phyloP scores from a whole-genome alignment of 805 yeast species.

The Cyberlindnera suaveolens region DNA sequence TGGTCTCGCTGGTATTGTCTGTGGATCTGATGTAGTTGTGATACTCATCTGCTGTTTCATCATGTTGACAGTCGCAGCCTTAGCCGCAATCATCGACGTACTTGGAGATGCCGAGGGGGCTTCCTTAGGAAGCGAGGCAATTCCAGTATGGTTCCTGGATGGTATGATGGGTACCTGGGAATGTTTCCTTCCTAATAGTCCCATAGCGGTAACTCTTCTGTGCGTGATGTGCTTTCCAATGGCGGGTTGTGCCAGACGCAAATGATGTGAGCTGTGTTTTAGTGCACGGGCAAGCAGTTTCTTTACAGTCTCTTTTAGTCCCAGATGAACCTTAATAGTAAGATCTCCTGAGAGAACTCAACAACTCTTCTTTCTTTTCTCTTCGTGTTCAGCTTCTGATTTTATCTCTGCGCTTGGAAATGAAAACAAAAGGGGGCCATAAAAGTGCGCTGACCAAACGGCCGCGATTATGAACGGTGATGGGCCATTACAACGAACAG shows the following conservation, averaged over 20 bases:
- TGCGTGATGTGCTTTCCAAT: not conserved
- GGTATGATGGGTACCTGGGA: conserved; percentile 11
- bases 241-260: not conserved
- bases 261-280: too few species aligned
- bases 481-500: too few species aligned
- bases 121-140: conserved; percentile 7
- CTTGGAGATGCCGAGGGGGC: not conserved
- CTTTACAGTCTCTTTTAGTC: too few species aligned
- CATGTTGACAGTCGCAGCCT: conserved; percentile 15
- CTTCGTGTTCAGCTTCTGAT: too few species aligned
- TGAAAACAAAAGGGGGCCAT: too few species aligned
- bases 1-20: not conserved
- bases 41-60: not conserved
- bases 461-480: too few species aligned
- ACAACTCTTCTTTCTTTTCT: too few species aligned
- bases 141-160: conserved; percentile 19
- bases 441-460: too few species aligned
- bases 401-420: too few species aligned
- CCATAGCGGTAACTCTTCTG: conserved; percentile 10
- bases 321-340: too few species aligned
- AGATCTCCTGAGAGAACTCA: too few species aligned
- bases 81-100: conserved; percentile 19
- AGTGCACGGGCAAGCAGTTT: too few species aligned
- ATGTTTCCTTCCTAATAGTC: conserved; percentile 17
- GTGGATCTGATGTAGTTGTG: conserved; percentile 1